Conservation (phyloP, 345 rosid genomes). For the Gossypium turneri region DNA sequence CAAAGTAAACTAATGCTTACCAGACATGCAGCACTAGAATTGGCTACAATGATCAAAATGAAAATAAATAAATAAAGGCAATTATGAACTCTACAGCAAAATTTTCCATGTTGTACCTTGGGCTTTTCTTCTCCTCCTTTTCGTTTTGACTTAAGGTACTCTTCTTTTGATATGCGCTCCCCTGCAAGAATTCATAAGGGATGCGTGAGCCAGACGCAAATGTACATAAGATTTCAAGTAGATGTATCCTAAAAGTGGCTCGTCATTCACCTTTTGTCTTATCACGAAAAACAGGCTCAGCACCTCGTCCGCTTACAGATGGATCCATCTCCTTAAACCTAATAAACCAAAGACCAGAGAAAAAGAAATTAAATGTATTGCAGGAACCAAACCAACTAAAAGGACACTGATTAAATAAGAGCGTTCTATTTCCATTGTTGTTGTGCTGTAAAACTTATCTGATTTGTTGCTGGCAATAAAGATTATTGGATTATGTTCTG, state of each 20-base stretch:
- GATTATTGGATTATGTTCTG: no score
- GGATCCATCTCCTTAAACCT: slow-evolving; percentile 81
- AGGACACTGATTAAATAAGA: background rate
- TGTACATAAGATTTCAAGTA: slow-evolving; percentile 13
- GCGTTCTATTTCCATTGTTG: no score
- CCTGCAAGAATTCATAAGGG: slow-evolving; percentile 36
- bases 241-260: background rate
- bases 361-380: background rate
- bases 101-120: slow-evolving; percentile 43
- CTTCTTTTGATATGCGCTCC: slow-evolving; percentile 65
- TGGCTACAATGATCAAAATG: background rate
- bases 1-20: background rate
- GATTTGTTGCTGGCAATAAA: no score
- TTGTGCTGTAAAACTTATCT: no score
- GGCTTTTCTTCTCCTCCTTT: slow-evolving; percentile 65
- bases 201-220: slow-evolving; percentile 12
- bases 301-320: slow-evolving; percentile 65
- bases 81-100: background rate
- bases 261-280: slow-evolving; percentile 55
- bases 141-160: slow-evolving; percentile 47
- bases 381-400: background rate
- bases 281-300: slow-evolving; percentile 85
- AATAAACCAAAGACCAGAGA: slow-evolving; percentile 5
- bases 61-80: background rate
- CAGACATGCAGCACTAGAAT: background rate